A percentile compares a stretch with the other conserved stretches of the same genome.
phyloP scores from a whole-genome alignment of 768 basidiomycete genomes.

The Russula vinacea region DNA sequence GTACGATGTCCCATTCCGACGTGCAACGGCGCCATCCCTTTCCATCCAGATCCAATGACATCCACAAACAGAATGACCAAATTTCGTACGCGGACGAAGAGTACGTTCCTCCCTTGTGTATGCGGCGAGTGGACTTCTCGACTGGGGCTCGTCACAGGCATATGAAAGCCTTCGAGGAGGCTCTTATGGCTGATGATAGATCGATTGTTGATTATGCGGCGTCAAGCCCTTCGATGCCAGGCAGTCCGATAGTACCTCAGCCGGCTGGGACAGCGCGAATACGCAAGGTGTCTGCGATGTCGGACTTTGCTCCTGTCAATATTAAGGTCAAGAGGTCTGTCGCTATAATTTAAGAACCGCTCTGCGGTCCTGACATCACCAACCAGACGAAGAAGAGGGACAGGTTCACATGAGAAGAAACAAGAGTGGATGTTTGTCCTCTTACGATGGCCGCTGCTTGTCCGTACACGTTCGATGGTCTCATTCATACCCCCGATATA shows the following conservation, averaged over 20 bases:
- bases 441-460: conserved; percentile 84
- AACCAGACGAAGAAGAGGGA: conserved; percentile 40
- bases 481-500: neutral
- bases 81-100: conserved; percentile 59
- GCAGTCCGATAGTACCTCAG: conserved; percentile 28
- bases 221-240: conserved; percentile 35
- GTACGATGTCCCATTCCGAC: conserved; percentile 17
- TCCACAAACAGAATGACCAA: conserved; percentile 36
- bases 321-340: conserved; percentile 71
- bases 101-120: conserved; percentile 43
- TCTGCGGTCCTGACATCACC: neutral
- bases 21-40: conserved; percentile 4
- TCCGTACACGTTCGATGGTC: conserved; percentile 38
- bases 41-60: conserved; percentile 32
- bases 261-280: conserved; percentile 46
- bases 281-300: conserved; percentile 77
- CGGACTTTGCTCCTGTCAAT: conserved; percentile 90
- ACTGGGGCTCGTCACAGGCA: conserved; percentile 41
- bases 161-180: conserved; percentile 75
- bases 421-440: conserved; percentile 77
- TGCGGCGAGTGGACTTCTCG: conserved; percentile 7
- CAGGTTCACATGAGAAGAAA: conserved; percentile 38
- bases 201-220: conserved; percentile 37
- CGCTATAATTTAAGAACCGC: neutral
- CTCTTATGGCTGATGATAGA: conserved; percentile 61